phyloP scores from a whole-genome alignment of 768 basidiomycete species.

The Chiua virens region DNA sequence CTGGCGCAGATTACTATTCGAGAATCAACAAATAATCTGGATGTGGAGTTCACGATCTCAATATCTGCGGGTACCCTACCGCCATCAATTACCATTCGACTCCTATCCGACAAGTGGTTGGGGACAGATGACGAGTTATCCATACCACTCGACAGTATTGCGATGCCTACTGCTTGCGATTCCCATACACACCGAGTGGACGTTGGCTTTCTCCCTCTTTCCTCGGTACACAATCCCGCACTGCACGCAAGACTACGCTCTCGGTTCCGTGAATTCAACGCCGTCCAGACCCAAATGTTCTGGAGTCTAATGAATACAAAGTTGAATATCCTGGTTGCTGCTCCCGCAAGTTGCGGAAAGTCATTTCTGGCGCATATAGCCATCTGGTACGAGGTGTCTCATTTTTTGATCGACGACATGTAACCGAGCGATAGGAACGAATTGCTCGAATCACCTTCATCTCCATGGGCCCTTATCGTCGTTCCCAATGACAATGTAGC shows the following conservation, averaged over 20 bases:
- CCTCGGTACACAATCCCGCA: conserved; percentile 44
- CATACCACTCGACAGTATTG: conserved; percentile 63
- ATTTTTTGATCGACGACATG: conserved; percentile 5
- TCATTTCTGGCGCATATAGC: conserved; percentile 68
- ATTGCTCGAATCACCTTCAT: conserved; percentile 37
- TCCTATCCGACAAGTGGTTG: conserved; percentile 90
- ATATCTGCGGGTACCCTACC: conserved; percentile 60
- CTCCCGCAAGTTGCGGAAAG: conserved; percentile 82
- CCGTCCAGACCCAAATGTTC: conserved; percentile 86
- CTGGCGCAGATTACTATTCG: conserved; percentile 72
- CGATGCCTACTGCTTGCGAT: conserved; percentile 68
- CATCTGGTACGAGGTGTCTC: conserved; percentile 59
- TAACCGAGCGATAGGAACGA: conserved; percentile 50
- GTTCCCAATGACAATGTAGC: conserved; percentile 59
- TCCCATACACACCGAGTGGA: conserved; percentile 65
- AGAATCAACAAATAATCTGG: conserved; percentile 55
- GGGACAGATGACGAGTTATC: conserved; percentile 78
- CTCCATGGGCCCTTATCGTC: conserved; percentile 64
- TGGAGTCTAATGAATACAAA: conserved; percentile 77
- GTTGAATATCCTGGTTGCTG: conserved; percentile 69
- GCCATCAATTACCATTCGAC: conserved; percentile 68
- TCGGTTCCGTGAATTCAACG: conserved; percentile 63
- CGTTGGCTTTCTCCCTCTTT: conserved; percentile 70
- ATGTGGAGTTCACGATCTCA: conserved; percentile 80
- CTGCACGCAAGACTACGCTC: conserved; percentile 48